Conservation (phyloP, 306 rosid species). For the Begonia peltatifolia region DNA sequence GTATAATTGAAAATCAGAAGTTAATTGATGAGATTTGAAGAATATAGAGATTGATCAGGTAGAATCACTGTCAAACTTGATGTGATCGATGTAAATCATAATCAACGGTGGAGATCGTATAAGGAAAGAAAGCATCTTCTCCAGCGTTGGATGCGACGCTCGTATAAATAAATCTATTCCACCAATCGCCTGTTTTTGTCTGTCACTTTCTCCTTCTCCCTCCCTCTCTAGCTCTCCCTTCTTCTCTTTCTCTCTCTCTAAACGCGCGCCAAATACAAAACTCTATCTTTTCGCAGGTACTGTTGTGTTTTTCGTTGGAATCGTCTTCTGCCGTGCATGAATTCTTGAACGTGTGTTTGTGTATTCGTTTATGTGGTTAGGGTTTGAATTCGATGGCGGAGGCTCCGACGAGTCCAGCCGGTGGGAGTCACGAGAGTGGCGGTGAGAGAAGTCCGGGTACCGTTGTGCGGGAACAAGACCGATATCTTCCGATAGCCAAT, state of each 20-base stretch:
- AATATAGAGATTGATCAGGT: no score
- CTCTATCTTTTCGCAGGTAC: not conserved
- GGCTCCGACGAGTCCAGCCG: constrained; percentile 51
- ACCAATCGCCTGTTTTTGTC: constrained; percentile 4
- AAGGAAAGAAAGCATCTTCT: constrained; percentile 4
- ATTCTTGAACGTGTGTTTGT: not conserved
- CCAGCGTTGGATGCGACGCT: constrained; percentile 30
- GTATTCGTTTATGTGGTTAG: not conserved
- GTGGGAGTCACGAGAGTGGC: constrained; percentile 69
- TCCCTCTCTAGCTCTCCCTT: not conserved
- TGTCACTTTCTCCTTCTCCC: not conserved
- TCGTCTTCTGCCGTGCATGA: not conserved
- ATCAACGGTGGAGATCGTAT: no score
- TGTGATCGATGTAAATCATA: no score
- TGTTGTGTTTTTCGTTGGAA: not conserved
- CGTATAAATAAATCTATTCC: not conserved
- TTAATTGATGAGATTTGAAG: no score
- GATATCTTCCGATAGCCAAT: constrained; percentile 75
- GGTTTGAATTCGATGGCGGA: constrained; percentile 47
- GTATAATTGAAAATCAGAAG: no score
- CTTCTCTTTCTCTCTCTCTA: constrained; percentile 4
- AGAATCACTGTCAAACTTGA: no score
- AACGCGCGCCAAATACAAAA: constrained; percentile 36
- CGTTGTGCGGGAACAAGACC: constrained; percentile 57
- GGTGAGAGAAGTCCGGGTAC: constrained; percentile 67